Base-by-base conservation (phyloP, 192 early-diverging fungal species). In the Chytriomyces sp. region DNA sequence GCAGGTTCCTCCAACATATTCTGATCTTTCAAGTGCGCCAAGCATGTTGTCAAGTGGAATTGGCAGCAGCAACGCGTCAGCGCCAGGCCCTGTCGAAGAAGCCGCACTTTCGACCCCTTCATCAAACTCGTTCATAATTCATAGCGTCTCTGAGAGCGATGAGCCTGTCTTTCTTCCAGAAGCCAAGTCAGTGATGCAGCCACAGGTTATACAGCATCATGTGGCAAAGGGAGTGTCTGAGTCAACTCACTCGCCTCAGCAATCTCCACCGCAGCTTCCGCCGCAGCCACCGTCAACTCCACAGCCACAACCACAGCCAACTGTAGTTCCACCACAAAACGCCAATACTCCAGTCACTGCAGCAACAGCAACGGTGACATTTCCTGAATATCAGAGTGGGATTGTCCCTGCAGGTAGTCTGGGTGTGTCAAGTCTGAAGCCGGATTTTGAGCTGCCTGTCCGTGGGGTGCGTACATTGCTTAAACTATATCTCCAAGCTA, bases 361-460 rank as follows among this genome's bases (percentile, higher is more conserved):
- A 57, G 1, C 53, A 57, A 20, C 53, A 57, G 53, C 53, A 57
- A 20, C 53, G 0, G 20, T 57, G 63, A 11, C 63, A 64, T 13
- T 23, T 13, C 11, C 63, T 13, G 63, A 64, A 35, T 20, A 13
- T 11, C 35, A 64, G 35, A 49, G 23, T 75, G 73, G 73, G 10
- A 53, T 75, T 35, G 63, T 75, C 9, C 73, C 73, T 10, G 73
- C 73, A 23, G 63, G 63, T 7, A 49, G 45, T 47, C 47, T 75
- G 26, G 73, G 73, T 9, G 73, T 62, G 6, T 13, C n/a, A 50
- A 65, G 62, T 6, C 50, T 75, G 62, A 75, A 75, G 50, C 73
- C 63, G 16, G 73, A 75, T n/a, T 75, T 75, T 48, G 73, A 75
- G 46, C 47, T 75, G 23, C 73, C 73, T 50, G 28, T 65, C 26